Evolutionary conservation across 345 rosid genomes (phyloP).

Genomic region (Brassica rapa): DNA sequence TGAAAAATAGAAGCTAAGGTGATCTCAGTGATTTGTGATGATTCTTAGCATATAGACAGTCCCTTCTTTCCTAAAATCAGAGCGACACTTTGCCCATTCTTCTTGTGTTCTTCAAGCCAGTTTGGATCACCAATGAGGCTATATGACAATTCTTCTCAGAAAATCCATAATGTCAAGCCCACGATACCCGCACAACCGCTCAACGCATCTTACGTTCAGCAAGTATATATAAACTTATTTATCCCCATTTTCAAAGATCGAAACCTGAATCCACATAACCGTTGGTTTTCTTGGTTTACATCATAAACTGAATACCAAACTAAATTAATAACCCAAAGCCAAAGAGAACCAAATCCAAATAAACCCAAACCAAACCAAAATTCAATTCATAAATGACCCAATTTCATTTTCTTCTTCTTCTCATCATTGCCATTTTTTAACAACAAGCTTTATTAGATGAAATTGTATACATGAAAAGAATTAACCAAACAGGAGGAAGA

Average conservation of each 20-base stretch:
- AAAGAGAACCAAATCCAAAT: not conserved
- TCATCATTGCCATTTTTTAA: not conserved
- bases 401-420: not conserved
- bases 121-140: conserved; percentile 83
- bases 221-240: not conserved
- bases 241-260: not conserved
- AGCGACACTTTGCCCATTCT: conserved; percentile 89
- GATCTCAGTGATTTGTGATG: conserved; percentile 51
- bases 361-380: not conserved
- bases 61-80: conserved; percentile 96
- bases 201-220: conserved; percentile 87
- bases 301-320: not conserved
- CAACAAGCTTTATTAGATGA: not conserved
- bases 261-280: not conserved
- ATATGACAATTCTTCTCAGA: conserved; percentile 67
- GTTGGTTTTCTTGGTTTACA: not conserved
- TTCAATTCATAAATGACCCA: not conserved
- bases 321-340: not conserved
- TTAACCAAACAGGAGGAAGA: not conserved
- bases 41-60: conserved; percentile 70
- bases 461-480: not conserved
- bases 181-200: conserved; percentile 88
- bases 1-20: conserved; percentile 89
- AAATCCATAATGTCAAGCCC: conserved; percentile 96
- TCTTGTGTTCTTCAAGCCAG: conserved; percentile 98